Evolutionary conservation across 176 grass and related monocot species (phyloP), one percentile per base, ranked within the genome.

Genomic region (Avena insularis): DNA sequence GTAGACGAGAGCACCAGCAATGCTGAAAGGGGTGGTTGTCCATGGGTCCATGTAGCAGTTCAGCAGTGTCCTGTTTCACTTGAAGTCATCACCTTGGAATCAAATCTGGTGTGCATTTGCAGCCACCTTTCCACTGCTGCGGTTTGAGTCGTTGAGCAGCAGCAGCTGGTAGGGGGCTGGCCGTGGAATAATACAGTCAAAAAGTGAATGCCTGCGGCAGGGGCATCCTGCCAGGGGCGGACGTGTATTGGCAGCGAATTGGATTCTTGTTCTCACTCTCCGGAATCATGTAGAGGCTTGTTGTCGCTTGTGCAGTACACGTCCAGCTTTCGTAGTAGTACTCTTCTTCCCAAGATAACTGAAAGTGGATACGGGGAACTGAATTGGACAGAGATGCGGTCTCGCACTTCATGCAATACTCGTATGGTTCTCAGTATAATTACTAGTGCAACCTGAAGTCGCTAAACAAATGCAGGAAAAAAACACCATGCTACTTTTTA

Each of bases 151-250:
- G 71, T 80, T 84, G 69, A 88, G 76, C 82, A 61, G 86, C 61
- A 80, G 47, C 59, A 77, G 77, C 59, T 65, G 74, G 84, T 72
- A 73, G 40, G 78, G 86, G 66, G 56, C 80, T 81, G 81, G 81
- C 59, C 20, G 47, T 64, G 80, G 66, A 87, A 87, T 91, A 85
- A 81, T 88, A 70, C 76, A 84, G 81, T 91, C 80, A 87, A 87
- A 87, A 77, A 91, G 89, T 38, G 31, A 87, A 81, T 50, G 56
- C 21, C 85, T 84, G 67, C 81, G 73, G 36, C 85, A 87, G 81
- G 31, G 53, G 83, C 76, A 87, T 91, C 81, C 89, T 85, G 58
- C 46, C 73, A 48, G 55, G 62, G 12, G 48, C 43, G 84, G 77
- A 79, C 35, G 49, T 63, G 21, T 51, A 66, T 77, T 80, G 25